phyloP scores from a whole-genome alignment of 441 rosid species.

The Pelargonium myrrhifolium region DNA sequence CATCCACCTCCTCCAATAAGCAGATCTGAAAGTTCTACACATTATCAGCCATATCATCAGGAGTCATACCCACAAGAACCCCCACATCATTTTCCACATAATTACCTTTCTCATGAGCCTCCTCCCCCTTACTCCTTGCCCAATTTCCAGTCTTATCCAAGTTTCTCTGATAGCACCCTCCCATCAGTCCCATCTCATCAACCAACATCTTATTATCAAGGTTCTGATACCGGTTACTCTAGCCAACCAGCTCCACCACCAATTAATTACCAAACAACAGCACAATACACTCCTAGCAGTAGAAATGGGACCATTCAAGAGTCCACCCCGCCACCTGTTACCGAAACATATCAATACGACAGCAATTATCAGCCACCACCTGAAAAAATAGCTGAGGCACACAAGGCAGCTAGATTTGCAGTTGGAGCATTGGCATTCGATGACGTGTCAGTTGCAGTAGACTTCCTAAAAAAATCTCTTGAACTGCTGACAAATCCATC shows the following conservation, averaged over 20 bases:
- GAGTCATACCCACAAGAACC: constrained; percentile 61
- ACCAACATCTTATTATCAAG: constrained; percentile 50
- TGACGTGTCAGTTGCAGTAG: constrained; percentile 77
- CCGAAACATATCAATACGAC: constrained; percentile 55
- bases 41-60: constrained; percentile 51
- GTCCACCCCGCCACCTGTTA: constrained; percentile 32
- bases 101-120: constrained; percentile 49
- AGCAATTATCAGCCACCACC: constrained; percentile 70
- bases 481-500: constrained; percentile 88
- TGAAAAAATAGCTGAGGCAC: constrained; percentile 84
- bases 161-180: constrained; percentile 73
- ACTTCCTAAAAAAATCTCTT: constrained; percentile 64
- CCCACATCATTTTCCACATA: constrained; percentile 43
- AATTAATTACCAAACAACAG: constrained; percentile 39
- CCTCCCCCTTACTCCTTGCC: constrained; percentile 48
- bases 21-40: constrained; percentile 44
- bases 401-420: constrained; percentile 90
- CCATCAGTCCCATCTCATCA: constrained; percentile 55
- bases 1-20: constrained; percentile 44
- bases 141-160: constrained; percentile 83
- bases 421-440: constrained; percentile 95
- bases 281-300: constrained; percentile 47
- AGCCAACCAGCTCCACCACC: constrained; percentile 55
- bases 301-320: constrained; percentile 34
- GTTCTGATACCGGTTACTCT: constrained; percentile 48